phyloP scores from a whole-genome alignment of 305 asterid genomes.

The Fraxinus latifolia region DNA sequence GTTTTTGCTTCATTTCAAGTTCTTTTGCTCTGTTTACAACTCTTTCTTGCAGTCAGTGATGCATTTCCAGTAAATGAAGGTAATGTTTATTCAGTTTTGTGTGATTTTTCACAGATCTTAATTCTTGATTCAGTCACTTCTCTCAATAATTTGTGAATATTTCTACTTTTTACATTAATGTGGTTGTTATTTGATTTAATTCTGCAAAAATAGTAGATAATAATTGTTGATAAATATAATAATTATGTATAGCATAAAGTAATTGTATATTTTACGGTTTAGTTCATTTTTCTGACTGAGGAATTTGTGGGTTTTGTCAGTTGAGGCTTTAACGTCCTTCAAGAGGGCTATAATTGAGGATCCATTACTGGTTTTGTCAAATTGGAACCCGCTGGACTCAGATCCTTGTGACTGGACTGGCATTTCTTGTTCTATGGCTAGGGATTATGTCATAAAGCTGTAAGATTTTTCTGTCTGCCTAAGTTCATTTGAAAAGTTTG shows the following conservation, averaged over 20 bases:
- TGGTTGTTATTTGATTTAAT: constrained; percentile 6
- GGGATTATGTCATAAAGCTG: constrained; percentile 78
- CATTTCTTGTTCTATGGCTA: constrained; percentile 60
- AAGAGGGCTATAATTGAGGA: constrained; percentile 88
- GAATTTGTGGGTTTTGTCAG: constrained; percentile 38
- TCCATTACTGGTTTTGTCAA: constrained; percentile 71
- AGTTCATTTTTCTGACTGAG: constrained; percentile 12
- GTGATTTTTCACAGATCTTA: constrained; percentile 44
- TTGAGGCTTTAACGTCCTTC: constrained; percentile 67
- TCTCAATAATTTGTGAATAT: neutral
- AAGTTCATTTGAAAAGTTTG: neutral
- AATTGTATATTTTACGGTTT: neutral
- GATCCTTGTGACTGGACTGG: constrained; percentile 88
- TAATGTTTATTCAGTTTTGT: constrained; percentile 17
- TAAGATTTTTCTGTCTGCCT: constrained; percentile 38
- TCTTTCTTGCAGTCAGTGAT: constrained; percentile 35
- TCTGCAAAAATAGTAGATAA: constrained; percentile 13
- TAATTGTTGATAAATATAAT: constrained; percentile 11
- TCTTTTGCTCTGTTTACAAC: constrained; percentile 42
- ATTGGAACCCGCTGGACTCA: constrained; percentile 74
- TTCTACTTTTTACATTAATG: constrained; percentile 17
- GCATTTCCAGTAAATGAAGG: constrained; percentile 70
- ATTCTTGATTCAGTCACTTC: constrained; percentile 9
- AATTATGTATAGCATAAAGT: neutral
- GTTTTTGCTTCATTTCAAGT: constrained; percentile 29